These are phyloP conservation scores for Didymella glomerata DNA, from an alignment of 2,329 filamentous ascomycete genomes.

Conservation along the genomic window DNA sequence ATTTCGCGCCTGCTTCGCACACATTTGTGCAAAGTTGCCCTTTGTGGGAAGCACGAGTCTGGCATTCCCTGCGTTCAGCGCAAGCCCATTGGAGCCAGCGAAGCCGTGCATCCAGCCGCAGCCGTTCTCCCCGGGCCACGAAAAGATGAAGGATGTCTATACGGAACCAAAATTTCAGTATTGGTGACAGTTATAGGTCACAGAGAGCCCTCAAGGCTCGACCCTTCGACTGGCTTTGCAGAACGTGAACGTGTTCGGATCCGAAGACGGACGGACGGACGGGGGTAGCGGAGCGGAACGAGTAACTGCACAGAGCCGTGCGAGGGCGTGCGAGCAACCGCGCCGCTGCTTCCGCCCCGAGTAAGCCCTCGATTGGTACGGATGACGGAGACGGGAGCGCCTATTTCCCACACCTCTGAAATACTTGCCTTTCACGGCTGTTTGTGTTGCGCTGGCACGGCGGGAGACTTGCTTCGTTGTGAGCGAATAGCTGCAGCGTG, in stretches of 20 bases:
- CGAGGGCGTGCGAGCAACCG: background rate
- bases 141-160: background rate
- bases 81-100: background rate
- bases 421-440: background rate
- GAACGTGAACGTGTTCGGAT: too few species aligned
- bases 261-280: too few species aligned
- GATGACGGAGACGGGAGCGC: constrained; percentile 16
- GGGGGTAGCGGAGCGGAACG: too few species aligned
- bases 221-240: too few species aligned
- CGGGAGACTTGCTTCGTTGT: background rate
- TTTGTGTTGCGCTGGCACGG: background rate
- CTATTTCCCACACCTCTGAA: background rate
- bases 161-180: too few species aligned
- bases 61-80: background rate
- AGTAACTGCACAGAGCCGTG: too few species aligned
- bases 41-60: background rate
- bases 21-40: background rate
- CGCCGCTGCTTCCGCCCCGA: background rate
- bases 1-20: background rate
- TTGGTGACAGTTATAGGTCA: too few species aligned
- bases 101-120: background rate
- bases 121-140: background rate
- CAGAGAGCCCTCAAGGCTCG: too few species aligned
- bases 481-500: background rate
- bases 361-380: background rate